Conservation (phyloP, 129 eudicot genomes). For the Lactuca sativa region DNA sequence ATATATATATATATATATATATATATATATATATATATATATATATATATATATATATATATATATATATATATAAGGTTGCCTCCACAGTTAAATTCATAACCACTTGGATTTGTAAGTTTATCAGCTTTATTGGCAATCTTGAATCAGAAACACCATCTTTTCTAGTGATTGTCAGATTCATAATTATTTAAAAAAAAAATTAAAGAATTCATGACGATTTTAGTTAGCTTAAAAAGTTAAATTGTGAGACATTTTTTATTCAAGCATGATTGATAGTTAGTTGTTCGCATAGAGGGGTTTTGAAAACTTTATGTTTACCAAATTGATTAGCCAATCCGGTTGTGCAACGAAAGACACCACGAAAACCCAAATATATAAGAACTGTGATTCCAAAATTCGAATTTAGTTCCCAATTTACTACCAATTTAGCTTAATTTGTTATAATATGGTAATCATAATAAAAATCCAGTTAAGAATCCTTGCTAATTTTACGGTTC, state of each 20-base stretch:
- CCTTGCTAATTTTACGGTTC: background rate
- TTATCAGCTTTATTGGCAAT: slow-evolving; percentile 97
- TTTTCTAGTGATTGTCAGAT: background rate
- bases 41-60: too few relatives aligned
- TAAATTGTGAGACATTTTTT: background rate
- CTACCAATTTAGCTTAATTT: too few relatives aligned
- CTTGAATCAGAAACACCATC: slow-evolving; percentile 12
- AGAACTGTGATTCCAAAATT: slow-evolving; percentile 50
- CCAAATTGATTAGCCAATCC: slow-evolving; percentile 91
- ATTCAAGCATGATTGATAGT: slow-evolving; percentile 29
- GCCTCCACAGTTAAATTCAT: slow-evolving; percentile 98
- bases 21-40: too few relatives aligned
- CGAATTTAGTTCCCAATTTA: too few relatives aligned
- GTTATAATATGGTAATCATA: too few relatives aligned
- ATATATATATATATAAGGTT: slow-evolving; percentile 14
- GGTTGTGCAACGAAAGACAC: slow-evolving; percentile 89
- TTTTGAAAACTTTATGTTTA: slow-evolving; percentile 80
- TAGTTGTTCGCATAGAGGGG: slow-evolving; percentile 99
- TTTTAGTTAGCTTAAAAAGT: slow-evolving; percentile 3
- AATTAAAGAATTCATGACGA: background rate
- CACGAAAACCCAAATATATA: slow-evolving; percentile 91
- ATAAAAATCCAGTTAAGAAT: background rate
- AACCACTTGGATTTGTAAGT: slow-evolving; percentile 91
- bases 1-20: too few relatives aligned
- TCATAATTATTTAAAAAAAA: background rate